phyloP scores from a whole-genome alignment of 805 yeast species.

The Myxozyma monticola region DNA sequence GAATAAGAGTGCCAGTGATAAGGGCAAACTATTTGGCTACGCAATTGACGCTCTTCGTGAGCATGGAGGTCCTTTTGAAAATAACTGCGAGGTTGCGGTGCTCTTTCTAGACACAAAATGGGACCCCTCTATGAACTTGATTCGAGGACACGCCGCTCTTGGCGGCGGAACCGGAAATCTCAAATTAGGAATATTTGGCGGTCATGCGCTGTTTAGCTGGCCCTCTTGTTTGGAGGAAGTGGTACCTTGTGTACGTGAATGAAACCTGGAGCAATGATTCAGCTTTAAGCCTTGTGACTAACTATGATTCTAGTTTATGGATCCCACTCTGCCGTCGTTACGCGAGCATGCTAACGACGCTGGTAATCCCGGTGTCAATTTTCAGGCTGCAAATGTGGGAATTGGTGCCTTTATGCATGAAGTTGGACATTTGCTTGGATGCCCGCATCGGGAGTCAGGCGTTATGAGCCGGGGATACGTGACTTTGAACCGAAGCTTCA shows the following conservation, averaged over 20 bases:
- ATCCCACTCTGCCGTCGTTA: slow-evolving; percentile 62
- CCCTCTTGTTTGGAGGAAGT: slow-evolving; percentile 79
- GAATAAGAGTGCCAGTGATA: slow-evolving; percentile 64
- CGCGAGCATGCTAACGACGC: slow-evolving; percentile 87
- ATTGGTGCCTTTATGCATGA: slow-evolving; percentile 95
- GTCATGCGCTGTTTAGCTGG: slow-evolving; percentile 90
- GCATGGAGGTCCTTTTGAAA: slow-evolving; percentile 55
- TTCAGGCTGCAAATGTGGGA: slow-evolving; percentile 87
- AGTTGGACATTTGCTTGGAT: slow-evolving; percentile 85
- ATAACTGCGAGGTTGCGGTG: slow-evolving; percentile 77
- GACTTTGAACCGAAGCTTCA: slow-evolving; percentile 76
- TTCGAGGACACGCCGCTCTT: slow-evolving; percentile 87
- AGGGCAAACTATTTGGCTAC: slow-evolving; percentile 75
- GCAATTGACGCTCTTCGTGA: slow-evolving; percentile 71
- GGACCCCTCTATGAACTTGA: slow-evolving; percentile 59
- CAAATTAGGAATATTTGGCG: slow-evolving; percentile 86
- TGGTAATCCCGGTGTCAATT: slow-evolving; percentile 77
- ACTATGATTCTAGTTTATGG: slow-evolving; percentile 52
- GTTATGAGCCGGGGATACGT: slow-evolving; percentile 88
- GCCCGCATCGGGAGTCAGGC: slow-evolving; percentile 89
- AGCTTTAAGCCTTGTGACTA: not conserved
- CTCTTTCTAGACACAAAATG: slow-evolving; percentile 82
- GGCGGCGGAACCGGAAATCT: slow-evolving; percentile 80
- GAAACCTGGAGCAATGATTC: not conserved
- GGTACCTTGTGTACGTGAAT: slow-evolving; percentile 41